Percentiles rank a stretch among this genome's conserved stretches.
phyloP scores from a whole-genome alignment of 1,139 yeast genomes.

The Yamadazyma trypodendri region DNA sequence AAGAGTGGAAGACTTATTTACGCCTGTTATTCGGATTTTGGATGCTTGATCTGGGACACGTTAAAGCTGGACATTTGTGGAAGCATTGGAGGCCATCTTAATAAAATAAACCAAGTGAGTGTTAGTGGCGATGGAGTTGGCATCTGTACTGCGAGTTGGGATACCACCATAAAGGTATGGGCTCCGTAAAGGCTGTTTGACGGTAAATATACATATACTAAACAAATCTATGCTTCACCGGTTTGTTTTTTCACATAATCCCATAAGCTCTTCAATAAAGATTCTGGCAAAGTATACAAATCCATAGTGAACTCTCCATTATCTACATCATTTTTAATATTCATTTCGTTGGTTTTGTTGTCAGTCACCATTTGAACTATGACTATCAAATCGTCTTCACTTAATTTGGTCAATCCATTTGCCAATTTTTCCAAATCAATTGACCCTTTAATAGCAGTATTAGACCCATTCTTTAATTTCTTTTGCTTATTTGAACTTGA shows the following conservation, averaged over 20 bases:
- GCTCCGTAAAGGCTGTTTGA: slow-evolving; percentile 14
- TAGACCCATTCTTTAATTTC: slow-evolving; percentile 52
- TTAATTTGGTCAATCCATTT: slow-evolving; percentile 80
- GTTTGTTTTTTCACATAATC: slow-evolving; percentile 81
- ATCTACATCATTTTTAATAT: slow-evolving; percentile 91
- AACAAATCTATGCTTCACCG: slow-evolving; percentile 30
- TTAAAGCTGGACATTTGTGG: slow-evolving; percentile 67
- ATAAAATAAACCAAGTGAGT: slow-evolving; percentile 61
- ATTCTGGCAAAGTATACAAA: slow-evolving; percentile 89
- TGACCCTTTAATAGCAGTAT: slow-evolving; percentile 58
- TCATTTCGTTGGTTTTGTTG: slow-evolving; percentile 93
- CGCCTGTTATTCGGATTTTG: slow-evolving; percentile 73
- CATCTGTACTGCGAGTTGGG: slow-evolving; percentile 72
- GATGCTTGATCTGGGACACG: slow-evolving; percentile 79
- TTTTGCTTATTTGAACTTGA: slow-evolving; percentile 47
- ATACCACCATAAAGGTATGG: slow-evolving; percentile 66
- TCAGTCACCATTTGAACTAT: slow-evolving; percentile 98
- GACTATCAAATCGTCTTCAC: slow-evolving; percentile 89
- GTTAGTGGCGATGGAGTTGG: slow-evolving; percentile 77
- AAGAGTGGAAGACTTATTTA: slow-evolving; percentile 73
- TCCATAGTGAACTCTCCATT: slow-evolving; percentile 98
- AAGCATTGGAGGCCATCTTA: slow-evolving; percentile 49
- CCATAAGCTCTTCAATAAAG: slow-evolving; percentile 88
- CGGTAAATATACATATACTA: slow-evolving; percentile 7
- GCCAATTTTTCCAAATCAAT: slow-evolving; percentile 90